phyloP scores from a whole-genome alignment of 257 asterid species.

The Scutellaria minor region DNA sequence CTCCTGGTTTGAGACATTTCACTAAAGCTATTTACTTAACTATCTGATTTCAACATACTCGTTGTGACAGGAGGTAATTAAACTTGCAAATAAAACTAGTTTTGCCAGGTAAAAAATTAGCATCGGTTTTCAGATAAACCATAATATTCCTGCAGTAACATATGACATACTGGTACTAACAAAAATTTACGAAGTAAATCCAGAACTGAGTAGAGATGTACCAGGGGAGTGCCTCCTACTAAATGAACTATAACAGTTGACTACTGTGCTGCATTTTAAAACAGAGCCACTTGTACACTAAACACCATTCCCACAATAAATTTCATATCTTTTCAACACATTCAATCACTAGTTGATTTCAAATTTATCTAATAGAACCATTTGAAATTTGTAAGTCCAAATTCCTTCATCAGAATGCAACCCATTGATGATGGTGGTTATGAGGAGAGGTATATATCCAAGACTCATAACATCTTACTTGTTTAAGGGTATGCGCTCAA shows the following conservation, averaged over 20 bases:
- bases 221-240: not conserved
- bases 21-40: constrained; percentile 4
- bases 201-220: not conserved
- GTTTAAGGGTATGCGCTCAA: constrained; percentile 87
- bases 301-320: not conserved
- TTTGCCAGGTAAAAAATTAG: not conserved
- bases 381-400: not conserved
- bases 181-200: not conserved
- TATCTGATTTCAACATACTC: not conserved
- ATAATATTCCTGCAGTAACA: not conserved
- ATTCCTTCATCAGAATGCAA: not conserved
- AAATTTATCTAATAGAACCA: constrained; percentile 2
- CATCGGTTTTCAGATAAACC: not conserved
- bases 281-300: not conserved
- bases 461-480: constrained; percentile 60
- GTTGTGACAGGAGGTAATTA: not conserved
- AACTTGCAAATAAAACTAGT: not conserved
- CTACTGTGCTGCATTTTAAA: not conserved
- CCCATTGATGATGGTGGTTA: not conserved
- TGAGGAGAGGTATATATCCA: not conserved
- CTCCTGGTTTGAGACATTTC: not conserved
- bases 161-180: not conserved
- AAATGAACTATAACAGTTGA: not conserved
- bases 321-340: not conserved
- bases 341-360: not conserved